Percentiles rank a stretch among this genome's conserved stretches.
Evolutionary conservation across 306 rosid genomes (phyloP).

Genomic region (Cicer judaicum): DNA sequence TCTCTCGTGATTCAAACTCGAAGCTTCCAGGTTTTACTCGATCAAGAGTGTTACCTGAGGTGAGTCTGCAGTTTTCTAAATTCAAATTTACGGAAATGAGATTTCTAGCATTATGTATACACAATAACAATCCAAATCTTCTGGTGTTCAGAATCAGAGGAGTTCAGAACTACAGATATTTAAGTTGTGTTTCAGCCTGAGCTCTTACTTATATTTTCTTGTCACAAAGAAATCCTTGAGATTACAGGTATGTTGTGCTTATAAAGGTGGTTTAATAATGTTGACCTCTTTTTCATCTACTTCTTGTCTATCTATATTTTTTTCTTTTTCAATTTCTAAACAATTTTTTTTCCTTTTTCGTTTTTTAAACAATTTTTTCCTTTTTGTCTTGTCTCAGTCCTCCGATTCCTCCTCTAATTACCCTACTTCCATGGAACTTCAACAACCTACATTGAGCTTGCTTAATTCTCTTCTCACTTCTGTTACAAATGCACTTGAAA

Average conservation of each 20-base stretch:
- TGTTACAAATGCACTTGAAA: constrained; percentile 74
- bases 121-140: constrained; percentile 26
- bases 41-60: constrained; percentile 68
- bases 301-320: constrained; percentile 18
- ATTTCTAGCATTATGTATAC: constrained; percentile 8
- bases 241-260: constrained; percentile 67
- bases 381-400: constrained; percentile 55
- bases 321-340: background rate
- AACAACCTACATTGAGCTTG: constrained; percentile 73
- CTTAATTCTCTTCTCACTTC: constrained; percentile 75
- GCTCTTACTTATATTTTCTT: constrained; percentile 84
- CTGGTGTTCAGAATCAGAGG: constrained; percentile 67
- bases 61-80: constrained; percentile 41
- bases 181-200: constrained; percentile 82
- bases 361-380: constrained; percentile 11
- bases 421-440: constrained; percentile 61
- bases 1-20: constrained; percentile 59
- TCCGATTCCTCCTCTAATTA: constrained; percentile 58
- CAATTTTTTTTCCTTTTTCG: background rate
- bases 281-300: constrained; percentile 4
- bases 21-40: constrained; percentile 59
- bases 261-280: constrained; percentile 18
- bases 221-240: constrained; percentile 84
- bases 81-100: constrained; percentile 21
- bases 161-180: constrained; percentile 71